Conservation (phyloP, 306 rosid genomes). For the Malus sylvestris region DNA sequence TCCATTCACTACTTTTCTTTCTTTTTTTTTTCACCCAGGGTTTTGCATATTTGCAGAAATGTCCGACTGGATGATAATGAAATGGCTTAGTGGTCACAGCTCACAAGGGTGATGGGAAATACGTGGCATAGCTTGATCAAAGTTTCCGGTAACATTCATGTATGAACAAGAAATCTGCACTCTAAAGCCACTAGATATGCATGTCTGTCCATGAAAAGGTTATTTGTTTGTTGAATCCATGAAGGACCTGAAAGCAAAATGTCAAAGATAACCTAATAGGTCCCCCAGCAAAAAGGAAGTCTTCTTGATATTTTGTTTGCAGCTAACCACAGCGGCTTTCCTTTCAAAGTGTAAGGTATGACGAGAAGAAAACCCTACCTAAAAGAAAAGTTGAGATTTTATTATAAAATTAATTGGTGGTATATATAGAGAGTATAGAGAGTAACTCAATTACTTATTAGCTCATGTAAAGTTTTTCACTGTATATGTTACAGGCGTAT, state of each 20-base stretch:
- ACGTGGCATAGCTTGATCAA: slow-evolving; percentile 2
- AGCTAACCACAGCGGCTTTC: too few species aligned
- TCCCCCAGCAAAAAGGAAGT: not conserved
- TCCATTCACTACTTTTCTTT: not conserved
- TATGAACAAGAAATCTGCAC: not conserved
- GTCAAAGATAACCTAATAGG: not conserved
- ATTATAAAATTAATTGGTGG: too few species aligned
- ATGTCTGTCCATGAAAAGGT: not conserved
- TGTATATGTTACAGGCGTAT: too few species aligned
- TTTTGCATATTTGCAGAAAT: not conserved
- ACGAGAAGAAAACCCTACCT: too few species aligned
- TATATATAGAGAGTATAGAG: too few species aligned
- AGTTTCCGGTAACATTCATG: not conserved
- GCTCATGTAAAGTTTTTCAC: too few species aligned
- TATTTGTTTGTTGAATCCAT: not conserved
- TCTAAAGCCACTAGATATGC: not conserved
- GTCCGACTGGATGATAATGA: not conserved
- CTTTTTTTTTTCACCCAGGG: not conserved
- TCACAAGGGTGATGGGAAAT: not conserved
- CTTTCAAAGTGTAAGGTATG: not conserved
- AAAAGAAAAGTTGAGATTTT: too few species aligned
- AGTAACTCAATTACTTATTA: too few species aligned
- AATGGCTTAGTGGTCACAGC: not conserved
- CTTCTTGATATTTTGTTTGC: not conserved
- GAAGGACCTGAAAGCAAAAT: not conserved